A percentile compares a stretch with the other conserved stretches of the same genome.
phyloP scores from a whole-genome alignment of 2,329 filamentous ascomycete genomes.

The Venturia effusa region DNA sequence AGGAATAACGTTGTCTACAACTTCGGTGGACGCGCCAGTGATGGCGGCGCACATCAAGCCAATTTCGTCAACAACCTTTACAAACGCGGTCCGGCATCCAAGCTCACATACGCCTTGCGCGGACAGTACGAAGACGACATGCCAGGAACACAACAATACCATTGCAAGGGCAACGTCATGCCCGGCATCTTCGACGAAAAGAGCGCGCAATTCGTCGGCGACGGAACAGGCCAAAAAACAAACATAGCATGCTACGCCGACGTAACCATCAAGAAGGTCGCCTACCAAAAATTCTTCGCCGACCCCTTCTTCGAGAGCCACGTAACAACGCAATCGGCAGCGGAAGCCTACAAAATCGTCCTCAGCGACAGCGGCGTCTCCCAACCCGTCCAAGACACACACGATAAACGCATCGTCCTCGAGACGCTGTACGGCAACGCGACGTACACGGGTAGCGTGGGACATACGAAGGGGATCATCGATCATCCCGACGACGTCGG shows the following conservation, averaged over 20 bases:
- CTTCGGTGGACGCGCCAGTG: conserved; percentile 37
- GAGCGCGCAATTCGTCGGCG: conserved; percentile 33
- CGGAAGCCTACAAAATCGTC: conserved; percentile 32
- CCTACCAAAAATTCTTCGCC: conserved; percentile 19
- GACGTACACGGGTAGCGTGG: conserved; percentile 29
- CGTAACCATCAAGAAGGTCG: conserved; percentile 18
- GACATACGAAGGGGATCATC: conserved; percentile 37
- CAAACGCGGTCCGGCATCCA: conserved; percentile 42
- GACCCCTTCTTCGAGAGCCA: conserved; percentile 33
- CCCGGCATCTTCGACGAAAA: not conserved
- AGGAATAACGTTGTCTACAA: conserved; percentile 43
- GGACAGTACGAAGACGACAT: conserved; percentile 43
- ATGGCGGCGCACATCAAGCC: conserved; percentile 44
- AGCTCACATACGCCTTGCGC: conserved; percentile 37
- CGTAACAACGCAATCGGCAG: conserved; percentile 21
- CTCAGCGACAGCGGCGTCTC: conserved; percentile 32
- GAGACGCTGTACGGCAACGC: conserved; percentile 29
- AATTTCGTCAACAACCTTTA: conserved; percentile 45
- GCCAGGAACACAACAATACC: conserved; percentile 33
- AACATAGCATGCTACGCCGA: conserved; percentile 37
- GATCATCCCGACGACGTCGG: conserved; percentile 12
- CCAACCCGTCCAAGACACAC: conserved; percentile 29
- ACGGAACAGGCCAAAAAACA: conserved; percentile 25
- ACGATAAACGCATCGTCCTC: conserved; percentile 32
- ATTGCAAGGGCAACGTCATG: conserved; percentile 25